Evolutionary conservation across 106 monocot genomes (phyloP), one percentile per base, ranked within the genome.

Genomic region (Alisma plantagoaquatica): DNA sequence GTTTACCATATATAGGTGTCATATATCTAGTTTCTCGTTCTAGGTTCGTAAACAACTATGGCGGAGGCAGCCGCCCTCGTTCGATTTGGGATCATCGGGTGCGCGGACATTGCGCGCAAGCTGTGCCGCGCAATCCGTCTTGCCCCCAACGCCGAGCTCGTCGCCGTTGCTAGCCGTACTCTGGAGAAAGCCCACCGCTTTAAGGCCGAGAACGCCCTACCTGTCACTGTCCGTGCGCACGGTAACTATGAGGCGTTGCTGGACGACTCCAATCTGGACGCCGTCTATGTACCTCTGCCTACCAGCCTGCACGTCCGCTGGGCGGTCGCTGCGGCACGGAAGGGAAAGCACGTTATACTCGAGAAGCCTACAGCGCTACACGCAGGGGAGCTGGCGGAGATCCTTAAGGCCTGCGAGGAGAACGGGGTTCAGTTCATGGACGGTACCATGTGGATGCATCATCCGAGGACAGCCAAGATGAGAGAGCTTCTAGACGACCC

Each of bases 361-460:
- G 82, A 82, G 82, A 89, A 82, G 66, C 88, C 88, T 2, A 43
- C 56, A n/a, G 88, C 88, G 11, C 41, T 76, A 1, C 65, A 59
- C 59, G 67, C 38, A 6, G 70, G 63, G 30, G 84, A 91, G 11
- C 60, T 91, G 23, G 84, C 77, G 35, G 41, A 30, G 58, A 84
- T 84, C 14, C 60, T 81, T 15, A 77, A 61, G 25, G 71, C 74
- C 1, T 84, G 84, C 60, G 65, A 45, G 47, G 35, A 57, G 3
- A 57, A 57, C 35, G 71, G 71, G 2, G 76, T 83, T 1, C 74
- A 78, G 64, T 65, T 75, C 45, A 78, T 78, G 78, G 83, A 78
- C 30, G 49, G 49, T 27, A 75, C 70, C 19, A 83, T 83, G 83
- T 78, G 83, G 83, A 72, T 83, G 67, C 77, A 78, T 31, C 71